phyloP scores from a whole-genome alignment of 768 basidiomycete genomes.

The Rhodotorula babjevae region DNA sequence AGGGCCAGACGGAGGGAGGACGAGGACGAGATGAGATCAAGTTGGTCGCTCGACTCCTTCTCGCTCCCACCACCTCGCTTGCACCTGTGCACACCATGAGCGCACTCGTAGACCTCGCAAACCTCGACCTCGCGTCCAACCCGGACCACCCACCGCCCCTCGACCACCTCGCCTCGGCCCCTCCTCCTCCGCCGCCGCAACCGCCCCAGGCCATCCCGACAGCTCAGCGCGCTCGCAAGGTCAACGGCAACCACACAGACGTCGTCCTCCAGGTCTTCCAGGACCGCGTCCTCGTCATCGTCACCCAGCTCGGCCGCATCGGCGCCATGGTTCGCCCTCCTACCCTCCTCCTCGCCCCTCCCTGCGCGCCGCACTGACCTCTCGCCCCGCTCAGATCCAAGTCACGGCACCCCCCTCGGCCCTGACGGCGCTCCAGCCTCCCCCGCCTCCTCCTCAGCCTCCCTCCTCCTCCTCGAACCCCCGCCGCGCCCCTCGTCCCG shows the following conservation, averaged over 20 bases:
- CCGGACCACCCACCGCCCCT: background rate
- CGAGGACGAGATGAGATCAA: background rate
- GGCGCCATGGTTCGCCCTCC: slow-evolving; percentile 66
- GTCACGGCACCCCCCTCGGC: slow-evolving; percentile 65
- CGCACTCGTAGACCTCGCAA: slow-evolving; percentile 25
- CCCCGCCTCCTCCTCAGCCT: background rate
- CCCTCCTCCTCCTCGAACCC: slow-evolving; percentile 50
- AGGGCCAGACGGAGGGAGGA: background rate
- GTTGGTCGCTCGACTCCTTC: too few species aligned
- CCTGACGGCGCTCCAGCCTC: slow-evolving; percentile 50
- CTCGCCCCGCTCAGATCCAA: slow-evolving; percentile 60
- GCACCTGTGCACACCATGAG: background rate
- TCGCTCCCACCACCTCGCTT: background rate
- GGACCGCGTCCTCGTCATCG: slow-evolving; percentile 75
- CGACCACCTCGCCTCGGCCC: background rate
- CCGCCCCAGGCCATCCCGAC: slow-evolving; percentile 47
- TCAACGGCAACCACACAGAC: slow-evolving; percentile 64
- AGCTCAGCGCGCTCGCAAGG: slow-evolving; percentile 54
- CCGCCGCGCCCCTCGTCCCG: slow-evolving; percentile 45
- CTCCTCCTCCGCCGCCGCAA: background rate
- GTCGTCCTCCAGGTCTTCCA: slow-evolving; percentile 71
- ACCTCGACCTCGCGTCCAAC: slow-evolving; percentile 25
- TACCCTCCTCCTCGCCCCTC: background rate
- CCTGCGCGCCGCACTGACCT: background rate
- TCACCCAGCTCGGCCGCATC: slow-evolving; percentile 87